These are phyloP conservation scores for Globisporangium perplexum DNA, from an alignment of 352 stramenopile genomes.

Conservation along the genomic window DNA sequence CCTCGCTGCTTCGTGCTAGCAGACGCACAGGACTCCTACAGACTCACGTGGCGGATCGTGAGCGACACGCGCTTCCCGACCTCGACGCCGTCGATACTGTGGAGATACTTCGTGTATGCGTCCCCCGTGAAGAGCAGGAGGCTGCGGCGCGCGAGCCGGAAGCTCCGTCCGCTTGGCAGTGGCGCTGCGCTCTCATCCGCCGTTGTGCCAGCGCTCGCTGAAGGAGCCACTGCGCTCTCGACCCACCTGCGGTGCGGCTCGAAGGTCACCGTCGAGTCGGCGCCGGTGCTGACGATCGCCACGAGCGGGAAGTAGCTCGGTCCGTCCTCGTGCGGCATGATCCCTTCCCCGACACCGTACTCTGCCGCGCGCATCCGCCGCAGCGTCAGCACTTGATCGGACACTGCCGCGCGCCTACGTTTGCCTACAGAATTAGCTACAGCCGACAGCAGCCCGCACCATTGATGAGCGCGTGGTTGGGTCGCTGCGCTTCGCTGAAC, in stretches of 20 bases:
- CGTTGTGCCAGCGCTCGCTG: not conserved
- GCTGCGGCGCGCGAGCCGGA: conserved; percentile 42
- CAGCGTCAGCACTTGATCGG: not conserved
- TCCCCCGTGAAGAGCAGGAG: conserved; percentile 51
- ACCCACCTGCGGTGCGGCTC: conserved; percentile 38
- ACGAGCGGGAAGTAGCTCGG: conserved; percentile 65
- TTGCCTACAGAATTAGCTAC: not conserved
- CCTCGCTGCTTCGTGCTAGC: too few relatives aligned
- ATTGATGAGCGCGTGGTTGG: conserved; percentile 74
- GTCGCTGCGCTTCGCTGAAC: conserved; percentile 36
- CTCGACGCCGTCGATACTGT: conserved; percentile 56
- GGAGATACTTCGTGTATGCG: conserved; percentile 50
- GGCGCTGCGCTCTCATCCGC: not conserved
- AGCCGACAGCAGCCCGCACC: conserved; percentile 15
- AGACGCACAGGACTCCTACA: too few relatives aligned
- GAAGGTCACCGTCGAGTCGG: conserved; percentile 51
- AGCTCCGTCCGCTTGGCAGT: conserved; percentile 10
- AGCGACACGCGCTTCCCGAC: conserved; percentile 43
- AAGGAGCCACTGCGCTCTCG: not conserved
- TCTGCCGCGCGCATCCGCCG: conserved; percentile 19
- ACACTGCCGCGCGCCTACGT: not conserved
- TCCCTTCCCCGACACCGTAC: conserved; percentile 56
- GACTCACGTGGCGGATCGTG: conserved; percentile 46
- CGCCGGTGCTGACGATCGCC: conserved; percentile 57
- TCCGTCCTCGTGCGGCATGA: conserved; percentile 67